Percentiles rank a stretch among this genome's conserved stretches.
Conservation (phyloP, 305 asterid genomes). For the Solanum hybrid region DNA sequence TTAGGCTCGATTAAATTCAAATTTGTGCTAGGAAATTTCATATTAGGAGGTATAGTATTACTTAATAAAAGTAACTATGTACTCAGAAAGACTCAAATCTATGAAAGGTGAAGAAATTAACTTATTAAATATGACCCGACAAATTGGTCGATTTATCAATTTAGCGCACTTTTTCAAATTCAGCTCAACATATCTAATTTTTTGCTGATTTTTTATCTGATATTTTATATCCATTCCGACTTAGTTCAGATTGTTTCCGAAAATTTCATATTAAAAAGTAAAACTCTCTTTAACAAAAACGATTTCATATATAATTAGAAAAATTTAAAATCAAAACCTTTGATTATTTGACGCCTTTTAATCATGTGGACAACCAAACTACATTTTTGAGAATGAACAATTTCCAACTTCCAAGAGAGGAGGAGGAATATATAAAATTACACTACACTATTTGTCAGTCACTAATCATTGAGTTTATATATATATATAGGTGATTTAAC, state of each 20-base stretch:
- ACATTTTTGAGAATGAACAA: not conserved
- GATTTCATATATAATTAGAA: too few species aligned
- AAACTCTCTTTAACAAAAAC: rapidly evolving
- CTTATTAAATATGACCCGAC: not conserved
- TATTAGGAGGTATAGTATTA: not conserved
- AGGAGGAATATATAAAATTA: not conserved
- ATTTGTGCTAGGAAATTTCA: not conserved
- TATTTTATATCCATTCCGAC: not conserved
- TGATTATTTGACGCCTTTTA: too few species aligned
- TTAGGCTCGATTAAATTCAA: too few species aligned
- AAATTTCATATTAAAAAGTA: too few species aligned
- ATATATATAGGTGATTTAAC: not conserved
- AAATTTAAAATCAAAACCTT: rapidly evolving
- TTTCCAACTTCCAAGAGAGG: not conserved
- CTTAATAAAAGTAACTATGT: too few species aligned
- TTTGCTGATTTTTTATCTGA: rapidly evolving
- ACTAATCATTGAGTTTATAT: not conserved
- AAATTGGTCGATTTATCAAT: not conserved
- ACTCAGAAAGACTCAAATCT: not conserved
- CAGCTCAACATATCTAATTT: not conserved
- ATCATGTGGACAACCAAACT: too few species aligned
- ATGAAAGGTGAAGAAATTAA: not conserved
- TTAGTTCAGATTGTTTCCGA: too few species aligned
- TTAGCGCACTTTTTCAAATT: not conserved
- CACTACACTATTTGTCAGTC: not conserved